Evolutionary conservation across 1,139 yeast genomes (phyloP), one percentile per base, ranked within the genome.

Genomic region (Pichia sp.): DNA sequence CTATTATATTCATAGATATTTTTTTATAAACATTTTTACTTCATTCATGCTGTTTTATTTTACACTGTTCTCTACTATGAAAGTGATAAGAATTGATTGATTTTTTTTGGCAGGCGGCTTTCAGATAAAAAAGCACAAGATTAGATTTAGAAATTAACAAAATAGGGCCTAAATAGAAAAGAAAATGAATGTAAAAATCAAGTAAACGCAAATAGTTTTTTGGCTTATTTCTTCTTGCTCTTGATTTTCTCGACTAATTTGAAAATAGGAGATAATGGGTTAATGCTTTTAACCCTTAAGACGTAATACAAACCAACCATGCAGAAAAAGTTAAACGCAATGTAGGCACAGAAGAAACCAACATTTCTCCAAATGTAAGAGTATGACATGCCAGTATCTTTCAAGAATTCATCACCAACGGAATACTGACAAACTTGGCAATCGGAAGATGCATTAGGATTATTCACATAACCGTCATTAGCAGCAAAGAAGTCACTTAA

Each of bases 321-420:
- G 3, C 51, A 41, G 36, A 45, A 43, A 7, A 62, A 16, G 64
- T 85, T 84, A 74, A 84, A 84, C 19, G 71, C 55, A 56, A 81
- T 74, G 66, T 80, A 85, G n/a, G 71, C 84, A 71, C 79, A 79
- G 61, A 74, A 73, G 56, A 85, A 73, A 16, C 90, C 90, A 57
- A 84, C 56, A 64, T 85, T 83, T 74, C 90, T 78, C 88, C 89
- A 84, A 52, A 82, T 70, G 56, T 81, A 68, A 41, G 69, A 61
- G 64, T 71, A 82, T 34, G 69, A 66, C 53, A 81, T 74, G 43
- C 76, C 75, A 54, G 83, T 67, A 8, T 72, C 67, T 0, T 63
- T 58, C 64, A 86, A 66, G 62, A 74, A 85, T 43, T 79, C 76
- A 66, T 84, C 83, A 46, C 87, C 87, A 54, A 70, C 72, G 0